Percentiles rank a stretch among this genome's conserved stretches.
Evolutionary conservation across 2,329 filamentous ascomycete species (phyloP).

Genomic region (Phyllosticta ampelicida): DNA sequence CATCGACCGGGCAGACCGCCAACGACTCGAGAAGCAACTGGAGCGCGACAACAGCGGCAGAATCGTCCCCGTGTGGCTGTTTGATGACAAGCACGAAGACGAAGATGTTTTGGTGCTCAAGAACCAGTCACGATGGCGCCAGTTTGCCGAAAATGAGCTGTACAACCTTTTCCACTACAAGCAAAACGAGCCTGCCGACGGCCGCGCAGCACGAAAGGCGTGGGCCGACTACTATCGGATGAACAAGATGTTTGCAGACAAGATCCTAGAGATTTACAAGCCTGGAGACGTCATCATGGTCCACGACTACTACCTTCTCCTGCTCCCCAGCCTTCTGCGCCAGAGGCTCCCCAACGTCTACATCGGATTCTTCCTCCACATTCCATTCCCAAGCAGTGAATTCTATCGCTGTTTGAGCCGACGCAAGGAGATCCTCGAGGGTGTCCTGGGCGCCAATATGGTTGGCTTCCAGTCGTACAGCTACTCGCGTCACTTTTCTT

Average conservation of each 20-base stretch:
- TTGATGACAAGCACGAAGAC: constrained; percentile 60
- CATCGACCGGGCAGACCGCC: constrained; percentile 59
- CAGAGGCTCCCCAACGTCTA: constrained; percentile 82
- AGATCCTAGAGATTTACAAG: constrained; percentile 79
- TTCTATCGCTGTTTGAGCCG: constrained; percentile 82
- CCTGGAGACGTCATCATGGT: constrained; percentile 87
- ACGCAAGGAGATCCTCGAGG: constrained; percentile 82
- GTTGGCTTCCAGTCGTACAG: constrained; percentile 93
- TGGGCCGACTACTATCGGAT: constrained; percentile 91
- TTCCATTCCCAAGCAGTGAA: constrained; percentile 92
- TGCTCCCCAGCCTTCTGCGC: constrained; percentile 79
- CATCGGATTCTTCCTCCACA: constrained; percentile 89
- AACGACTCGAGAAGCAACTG: constrained; percentile 63
- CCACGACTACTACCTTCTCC: constrained; percentile 87
- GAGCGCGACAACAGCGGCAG: constrained; percentile 62
- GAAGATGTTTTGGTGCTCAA: constrained; percentile 61
- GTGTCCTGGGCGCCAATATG: constrained; percentile 82
- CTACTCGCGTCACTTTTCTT: constrained; percentile 89
- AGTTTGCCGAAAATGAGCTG: constrained; percentile 82
- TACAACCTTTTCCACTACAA: constrained; percentile 96
- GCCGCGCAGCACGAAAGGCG: constrained; percentile 65
- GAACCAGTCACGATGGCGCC: constrained; percentile 77
- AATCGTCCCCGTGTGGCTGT: constrained; percentile 81
- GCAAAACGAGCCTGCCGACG: constrained; percentile 81
- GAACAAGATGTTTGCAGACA: constrained; percentile 86